phyloP scores from a whole-genome alignment of 805 yeast genomes.

The Candida coquimbonensis region DNA sequence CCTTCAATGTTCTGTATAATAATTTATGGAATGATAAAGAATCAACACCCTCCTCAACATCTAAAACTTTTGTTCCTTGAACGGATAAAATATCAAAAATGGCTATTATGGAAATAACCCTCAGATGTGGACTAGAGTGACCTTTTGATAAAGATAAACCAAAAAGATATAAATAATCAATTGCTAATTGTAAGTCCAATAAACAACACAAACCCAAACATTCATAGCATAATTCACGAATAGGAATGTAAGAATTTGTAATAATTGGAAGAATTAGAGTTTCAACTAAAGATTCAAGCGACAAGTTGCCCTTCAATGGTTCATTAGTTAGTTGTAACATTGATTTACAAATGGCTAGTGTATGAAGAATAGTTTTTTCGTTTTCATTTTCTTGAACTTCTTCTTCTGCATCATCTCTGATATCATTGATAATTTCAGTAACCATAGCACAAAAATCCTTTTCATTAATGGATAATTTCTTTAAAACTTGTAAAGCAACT shows the following conservation, averaged over 20 bases:
- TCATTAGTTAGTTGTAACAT: slow-evolving; percentile 62
- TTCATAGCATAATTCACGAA: slow-evolving; percentile 58
- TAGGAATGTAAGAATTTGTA: slow-evolving; percentile 44
- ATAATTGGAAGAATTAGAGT: slow-evolving; percentile 78
- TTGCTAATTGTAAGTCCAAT: slow-evolving; percentile 59
- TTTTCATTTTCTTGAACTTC: slow-evolving; percentile 25
- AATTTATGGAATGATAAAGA: slow-evolving; percentile 60
- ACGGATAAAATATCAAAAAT: slow-evolving; percentile 73
- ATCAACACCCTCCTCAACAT: slow-evolving; percentile 54
- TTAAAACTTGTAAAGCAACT: slow-evolving; percentile 56
- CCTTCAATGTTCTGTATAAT: slow-evolving; percentile 58
- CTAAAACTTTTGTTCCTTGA: slow-evolving; percentile 66
- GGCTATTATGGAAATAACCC: slow-evolving; percentile 56
- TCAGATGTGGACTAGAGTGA: slow-evolving; percentile 43
- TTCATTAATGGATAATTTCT: slow-evolving; percentile 68
- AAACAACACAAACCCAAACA: slow-evolving; percentile 79
- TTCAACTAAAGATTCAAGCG: slow-evolving; percentile 62
- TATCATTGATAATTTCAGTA: slow-evolving; percentile 80
- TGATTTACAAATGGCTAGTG: slow-evolving; percentile 61
- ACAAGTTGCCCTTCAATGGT: slow-evolving; percentile 56
- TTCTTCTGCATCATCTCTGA: slow-evolving; percentile 44
- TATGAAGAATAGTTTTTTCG: slow-evolving; percentile 45
- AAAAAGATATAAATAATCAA: slow-evolving; percentile 54
- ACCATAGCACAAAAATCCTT: slow-evolving; percentile 79
- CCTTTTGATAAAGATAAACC: slow-evolving; percentile 67